Evolutionary conservation across 2,329 filamentous ascomycete genomes (phyloP).

Genomic region (Neofusicoccum umdonicola): DNA sequence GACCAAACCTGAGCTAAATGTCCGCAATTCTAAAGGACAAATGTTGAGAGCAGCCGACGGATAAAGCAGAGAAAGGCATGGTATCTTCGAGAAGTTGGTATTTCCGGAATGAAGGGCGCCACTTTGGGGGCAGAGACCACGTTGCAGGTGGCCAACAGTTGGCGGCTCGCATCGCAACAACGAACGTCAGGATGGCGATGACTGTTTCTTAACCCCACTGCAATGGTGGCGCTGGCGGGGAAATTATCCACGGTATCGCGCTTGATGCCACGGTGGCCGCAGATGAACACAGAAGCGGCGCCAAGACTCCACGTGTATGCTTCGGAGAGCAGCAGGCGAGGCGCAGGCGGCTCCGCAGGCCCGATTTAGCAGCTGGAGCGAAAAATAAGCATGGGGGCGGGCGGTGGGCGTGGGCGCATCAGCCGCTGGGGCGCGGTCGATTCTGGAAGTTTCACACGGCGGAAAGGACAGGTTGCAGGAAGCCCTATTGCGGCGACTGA

Average conservation of each 20-base stretch:
- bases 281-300: neutral
- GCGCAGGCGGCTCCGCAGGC: neutral
- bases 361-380: neutral
- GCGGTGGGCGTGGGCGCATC: neutral
- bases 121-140: neutral
- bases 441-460: constrained; percentile 18
- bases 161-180: neutral
- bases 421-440: neutral
- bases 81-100: neutral
- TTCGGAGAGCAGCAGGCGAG: neutral
- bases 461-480: constrained; percentile 18
- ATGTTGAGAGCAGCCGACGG: too few species aligned
- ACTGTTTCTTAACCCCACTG: constrained; percentile 3
- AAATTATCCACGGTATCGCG: neutral
- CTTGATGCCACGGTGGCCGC: constrained; percentile 12
- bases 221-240: neutral
- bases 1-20: neutral
- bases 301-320: constrained; percentile 12
- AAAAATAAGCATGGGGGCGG: constrained; percentile 1
- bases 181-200: neutral
- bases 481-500: constrained; percentile 15
- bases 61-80: neutral
- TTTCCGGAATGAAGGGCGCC: neutral
- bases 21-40: neutral
- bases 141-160: constrained; percentile 5